Base-by-base conservation (phyloP, 306 rosid species). In the Begonia masoniana region DNA sequence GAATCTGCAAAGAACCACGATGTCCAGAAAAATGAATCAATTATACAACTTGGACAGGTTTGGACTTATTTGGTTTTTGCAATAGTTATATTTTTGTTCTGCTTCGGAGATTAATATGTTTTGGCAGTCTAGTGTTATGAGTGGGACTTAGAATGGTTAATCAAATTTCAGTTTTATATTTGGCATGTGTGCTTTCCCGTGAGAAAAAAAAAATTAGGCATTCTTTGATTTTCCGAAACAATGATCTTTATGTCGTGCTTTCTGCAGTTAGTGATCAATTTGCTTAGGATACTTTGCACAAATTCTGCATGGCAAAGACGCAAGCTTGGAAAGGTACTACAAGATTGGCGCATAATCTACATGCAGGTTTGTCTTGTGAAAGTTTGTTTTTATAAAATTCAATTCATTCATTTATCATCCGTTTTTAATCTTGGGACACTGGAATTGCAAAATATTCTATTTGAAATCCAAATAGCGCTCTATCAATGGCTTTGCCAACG, bases 251-350 rank as follows among this genome's bases (percentile, higher is more conserved):
- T 43, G 35, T 13, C 45, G 69, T 56, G 24, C 48, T 48, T 55
- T 13, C 35, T 74, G 84, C 97, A 91, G 97, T 75, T 81, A 64
- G 83, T 85, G 48, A 64, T 77, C 50, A 78, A 77, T 74, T 75
- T 81, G 73, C 88, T 91, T 58, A 91, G 81, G 71, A 72, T 83
- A 67, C 76, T 86, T 26, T 91, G 97, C 70, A 78, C 97, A 65
- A 91, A 85, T 81, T 68, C 88, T 59, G 83, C 97, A 47, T 85
- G 97, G 97, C 94, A 91, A 74, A 81, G 97, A 68, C 97, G 97
- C 71, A 91, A 91, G 81, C 86, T 91, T 16, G 97, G 97, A 60
- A 91, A 85, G 74, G 81, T 83, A 73, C 70, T 91, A 64, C 97
- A 91, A 69, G 96, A 85, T 72, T 91, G 96, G 97, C 88, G 94